Evolutionary conservation across 805 yeast genomes (phyloP), one percentile per base, ranked within the genome.

Genomic region (Zygoascus bituminiphila): DNA sequence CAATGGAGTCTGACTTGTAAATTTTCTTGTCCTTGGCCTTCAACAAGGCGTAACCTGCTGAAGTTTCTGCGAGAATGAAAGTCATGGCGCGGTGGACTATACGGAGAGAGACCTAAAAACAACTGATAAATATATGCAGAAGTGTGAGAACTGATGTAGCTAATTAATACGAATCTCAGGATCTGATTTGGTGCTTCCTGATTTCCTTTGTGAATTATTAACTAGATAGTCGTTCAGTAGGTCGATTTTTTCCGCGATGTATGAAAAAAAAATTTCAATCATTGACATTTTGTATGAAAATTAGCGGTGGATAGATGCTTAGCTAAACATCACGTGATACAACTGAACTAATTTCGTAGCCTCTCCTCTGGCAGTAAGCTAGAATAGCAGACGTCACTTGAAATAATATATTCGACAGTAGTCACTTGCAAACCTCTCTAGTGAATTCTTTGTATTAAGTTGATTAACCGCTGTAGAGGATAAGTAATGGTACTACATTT

Each of bases 1-100:
- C 70, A 58, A 89, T 72, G 51, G 80, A 66, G 48, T 84, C 68
- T 22, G 93, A 81, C 74, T 89, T 91, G 78, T 91, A 83, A 62
- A 93, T 83, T 77, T 91, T 91, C 76, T 93, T 93, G 77, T 93
- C 98, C 55, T 96, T 83, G 50, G 97, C 96, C 75, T 93, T 93
- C 67, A 93, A 79, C 65, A 93, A 78, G 65, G 98, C 98, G 69
- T 93, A 93, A 65, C 98, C 98, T 46, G 98, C 98, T 55, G 98
- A 86, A 57, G 98, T 93, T 76, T 93, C 98, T 53, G 98, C 85
- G 68, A 91, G 80, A 64, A 91, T 62, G 51, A 66, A 64, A 31
- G 70, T 61, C 70, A 66, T 66, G 46, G 17, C 33, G 33, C n/a
- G n/a, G n/a, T n/a, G n/a, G 10, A 29, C 33, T 29, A 15, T 29